Conservation (phyloP, 2,329 filamentous ascomycete species). For the Stromatinia cepivora region DNA sequence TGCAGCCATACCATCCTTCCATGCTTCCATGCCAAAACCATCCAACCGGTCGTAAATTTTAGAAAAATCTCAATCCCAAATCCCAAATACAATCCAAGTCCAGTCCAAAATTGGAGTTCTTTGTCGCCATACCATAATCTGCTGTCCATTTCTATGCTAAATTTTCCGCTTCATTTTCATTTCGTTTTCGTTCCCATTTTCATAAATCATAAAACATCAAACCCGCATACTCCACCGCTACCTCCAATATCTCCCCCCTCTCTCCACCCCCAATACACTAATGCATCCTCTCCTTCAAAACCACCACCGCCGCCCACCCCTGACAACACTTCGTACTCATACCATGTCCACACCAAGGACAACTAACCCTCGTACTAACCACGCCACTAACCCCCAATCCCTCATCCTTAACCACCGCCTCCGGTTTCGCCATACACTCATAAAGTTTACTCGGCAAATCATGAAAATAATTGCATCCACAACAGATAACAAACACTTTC, state of each 20-base stretch:
- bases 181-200: neutral
- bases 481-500: conserved; percentile 67
- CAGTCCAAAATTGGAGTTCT: neutral
- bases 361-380: conserved; percentile 63
- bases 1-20: neutral
- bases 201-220: conserved; percentile 4
- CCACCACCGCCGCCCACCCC: conserved; percentile 66
- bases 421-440: conserved; percentile 62
- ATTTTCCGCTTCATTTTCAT: neutral
- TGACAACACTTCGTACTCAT: conserved; percentile 70
- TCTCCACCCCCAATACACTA: conserved; percentile 14
- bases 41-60: neutral
- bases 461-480: conserved; percentile 63
- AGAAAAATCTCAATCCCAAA: neutral
- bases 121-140: neutral
- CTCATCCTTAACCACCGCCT: conserved; percentile 54
- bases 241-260: too few relatives aligned
- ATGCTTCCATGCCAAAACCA: neutral
- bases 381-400: conserved; percentile 55
- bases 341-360: conserved; percentile 70
- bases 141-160: neutral
- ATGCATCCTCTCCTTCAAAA: conserved; percentile 64
- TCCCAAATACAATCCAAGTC: neutral
- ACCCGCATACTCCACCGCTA: too few relatives aligned
- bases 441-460: conserved; percentile 66